Conservation (phyloP, 495 filamentous ascomycete species). For the Astrothelium subdiscretum region DNA sequence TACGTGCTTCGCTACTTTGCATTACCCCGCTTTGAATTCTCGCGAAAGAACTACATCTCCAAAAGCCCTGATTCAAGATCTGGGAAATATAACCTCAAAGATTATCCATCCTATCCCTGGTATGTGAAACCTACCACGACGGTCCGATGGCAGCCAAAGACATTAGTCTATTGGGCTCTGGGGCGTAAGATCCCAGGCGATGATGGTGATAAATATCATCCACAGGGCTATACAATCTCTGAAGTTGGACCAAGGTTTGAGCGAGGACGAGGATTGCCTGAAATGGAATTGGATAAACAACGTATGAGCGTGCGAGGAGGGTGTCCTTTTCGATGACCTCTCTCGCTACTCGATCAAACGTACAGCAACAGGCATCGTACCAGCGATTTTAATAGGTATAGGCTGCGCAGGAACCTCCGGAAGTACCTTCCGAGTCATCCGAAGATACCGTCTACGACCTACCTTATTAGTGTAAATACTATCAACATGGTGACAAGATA, state of each 20-base stretch:
- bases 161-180: slow-evolving; percentile 9
- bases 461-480: too few relatives aligned
- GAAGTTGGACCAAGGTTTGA: slow-evolving; percentile 3
- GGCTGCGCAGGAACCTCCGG: too few relatives aligned
- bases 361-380: too few relatives aligned
- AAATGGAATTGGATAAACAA: too few relatives aligned
- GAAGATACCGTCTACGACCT: too few relatives aligned
- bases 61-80: not conserved
- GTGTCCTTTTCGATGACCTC: too few relatives aligned
- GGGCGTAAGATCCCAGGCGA: not conserved
- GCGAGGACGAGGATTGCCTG: not conserved
- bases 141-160: slow-evolving; percentile 3
- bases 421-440: too few relatives aligned
- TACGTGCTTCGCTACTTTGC: slow-evolving; percentile 3
- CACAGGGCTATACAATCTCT: slow-evolving; percentile 1
- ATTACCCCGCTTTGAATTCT: not conserved
- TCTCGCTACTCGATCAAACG: too few relatives aligned
- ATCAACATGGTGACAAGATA: too few relatives aligned
- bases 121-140: not conserved
- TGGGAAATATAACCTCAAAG: not conserved
- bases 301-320: too few relatives aligned
- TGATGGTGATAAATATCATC: slow-evolving; percentile 1
- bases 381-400: too few relatives aligned
- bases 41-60: not conserved
- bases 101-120: slow-evolving; percentile 3